Evolutionary conservation across 306 rosid genomes (phyloP), one percentile per base, ranked within the genome.

Genomic region (Cicer arietinum): DNA sequence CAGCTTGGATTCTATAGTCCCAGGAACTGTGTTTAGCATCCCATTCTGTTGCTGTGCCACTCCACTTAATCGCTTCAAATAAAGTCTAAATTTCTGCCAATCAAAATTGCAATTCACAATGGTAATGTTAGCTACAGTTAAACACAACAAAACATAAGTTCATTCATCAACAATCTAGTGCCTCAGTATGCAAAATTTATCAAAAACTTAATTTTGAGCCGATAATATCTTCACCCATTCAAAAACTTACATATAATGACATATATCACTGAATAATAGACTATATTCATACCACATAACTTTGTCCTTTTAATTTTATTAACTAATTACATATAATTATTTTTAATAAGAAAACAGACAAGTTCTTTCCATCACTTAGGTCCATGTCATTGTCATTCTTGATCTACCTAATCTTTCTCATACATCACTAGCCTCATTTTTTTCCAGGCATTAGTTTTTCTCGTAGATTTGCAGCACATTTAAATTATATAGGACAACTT

Each of bases 41-140:
- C 82, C 97, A 86, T 67, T 76, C 53, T 88, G 97, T 62, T 86
- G 93, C 70, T 84, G 93, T 42, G 87, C 84, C 50, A 78, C 90
- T 67, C 84, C 87, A 77, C 83, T 88, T 78, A 91, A 53, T 63
- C 82, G 71, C 53, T 79, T 79, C 79, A 65, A 44, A 45, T 79
- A 73, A 54, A 73, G 83, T 73, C 83, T 79, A 67, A 64, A 79
- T 73, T 79, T 79, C 83, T 79, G 79, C 69, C 54, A 79, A 79
- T 43, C 8, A 14, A 58, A 17, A 53, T 63, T 11, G 37, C 37
- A 72, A 39, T 54, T 59, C 67, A 63, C 45, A 63, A 63, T 22
- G 30, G 8, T 17, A 65, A 42, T 60, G 63, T 75, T 43, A 78
- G 39, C 40, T 45, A 59, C 52, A 63, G 8, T 63, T 6, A 43